A percentile compares a stretch with the other conserved stretches of the same genome.
These are phyloP conservation scores for Lecanicillium sp. DNA, from an alignment of 2,329 filamentous ascomycete genomes.

Conservation along the genomic window DNA sequence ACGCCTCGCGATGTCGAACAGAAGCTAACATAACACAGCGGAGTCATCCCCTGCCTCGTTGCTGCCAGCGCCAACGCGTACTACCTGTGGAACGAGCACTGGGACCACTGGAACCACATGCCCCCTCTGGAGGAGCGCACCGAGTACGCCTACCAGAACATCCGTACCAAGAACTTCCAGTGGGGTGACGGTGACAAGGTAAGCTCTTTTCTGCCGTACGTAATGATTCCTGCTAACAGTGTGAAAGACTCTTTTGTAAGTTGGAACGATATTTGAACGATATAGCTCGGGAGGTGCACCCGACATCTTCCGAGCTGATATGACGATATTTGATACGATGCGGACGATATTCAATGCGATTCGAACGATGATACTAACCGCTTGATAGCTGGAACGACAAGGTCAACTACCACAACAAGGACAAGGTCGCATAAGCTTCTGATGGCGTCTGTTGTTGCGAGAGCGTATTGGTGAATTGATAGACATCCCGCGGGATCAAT, in stretches of 20 bases:
- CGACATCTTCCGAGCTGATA: too few species aligned
- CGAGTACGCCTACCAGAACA: conserved; percentile 97
- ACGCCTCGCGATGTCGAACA: too few species aligned
- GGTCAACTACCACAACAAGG: conserved; percentile 97
- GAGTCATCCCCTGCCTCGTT: conserved; percentile 65
- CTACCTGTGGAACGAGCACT: conserved; percentile 90
- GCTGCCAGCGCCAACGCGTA: conserved; percentile 77
- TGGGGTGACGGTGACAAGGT: conserved; percentile 98
- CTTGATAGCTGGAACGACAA: conserved; percentile 75
- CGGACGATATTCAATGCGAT: too few species aligned
- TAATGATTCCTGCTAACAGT: conserved; percentile 23
- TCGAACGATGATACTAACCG: conserved; percentile 17
- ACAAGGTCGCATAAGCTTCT: conserved; percentile 53
- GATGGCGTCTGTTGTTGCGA: conserved; percentile 15
- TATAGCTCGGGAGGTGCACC: too few species aligned
- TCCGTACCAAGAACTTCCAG: conserved; percentile 90
- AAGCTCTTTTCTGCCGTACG: too few species aligned
- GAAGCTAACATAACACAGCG: conserved; percentile 45
- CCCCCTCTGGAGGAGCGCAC: conserved; percentile 81
- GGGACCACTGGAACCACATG: conserved; percentile 88
- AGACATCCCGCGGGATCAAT: conserved; percentile 23
- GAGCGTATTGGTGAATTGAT: conserved; percentile 22
- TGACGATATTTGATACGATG: too few species aligned
- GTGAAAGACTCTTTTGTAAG: conserved; percentile 59
- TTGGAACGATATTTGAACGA: conserved; percentile 21